Evolutionary conservation across 331 rosid genomes (phyloP).

Genomic region (Telfairia occidentalis): DNA sequence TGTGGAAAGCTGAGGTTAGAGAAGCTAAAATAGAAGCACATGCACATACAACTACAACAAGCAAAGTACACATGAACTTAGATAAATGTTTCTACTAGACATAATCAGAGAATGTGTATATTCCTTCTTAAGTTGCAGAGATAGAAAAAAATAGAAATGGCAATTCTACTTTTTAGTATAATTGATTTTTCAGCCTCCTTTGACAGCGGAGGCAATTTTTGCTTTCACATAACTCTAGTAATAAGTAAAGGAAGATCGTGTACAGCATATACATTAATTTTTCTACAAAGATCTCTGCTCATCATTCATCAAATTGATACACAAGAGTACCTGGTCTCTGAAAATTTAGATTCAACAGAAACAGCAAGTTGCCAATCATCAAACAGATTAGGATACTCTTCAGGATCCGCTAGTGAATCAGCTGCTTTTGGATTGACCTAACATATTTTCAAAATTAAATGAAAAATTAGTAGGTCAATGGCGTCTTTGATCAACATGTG

Average conservation of each 20-base stretch:
- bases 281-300: not conserved
- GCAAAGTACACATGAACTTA: not conserved
- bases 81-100: not conserved
- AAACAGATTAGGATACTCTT: slow-evolving; percentile 88
- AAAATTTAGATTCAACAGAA: slow-evolving; percentile 69
- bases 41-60: not conserved
- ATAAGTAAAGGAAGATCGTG: not conserved
- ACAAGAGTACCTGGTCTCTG: slow-evolving; percentile 52
- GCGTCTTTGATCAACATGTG: not conserved
- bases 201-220: not conserved
- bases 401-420: slow-evolving; percentile 94
- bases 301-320: not conserved
- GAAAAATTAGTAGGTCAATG: not conserved
- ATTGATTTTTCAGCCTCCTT: not conserved
- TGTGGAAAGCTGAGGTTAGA: not conserved
- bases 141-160: not conserved
- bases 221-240: not conserved
- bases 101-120: not conserved
- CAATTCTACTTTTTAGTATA: not conserved
- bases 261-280: not conserved
- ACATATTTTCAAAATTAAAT: not conserved
- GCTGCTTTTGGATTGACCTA: slow-evolving; percentile 97
- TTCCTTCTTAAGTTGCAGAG: slow-evolving; percentile 1
- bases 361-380: slow-evolving; percentile 97
- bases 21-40: not conserved